These are phyloP conservation scores for Acmispon strigosus DNA, from an alignment of 306 rosid genomes.

Conservation along the genomic window DNA sequence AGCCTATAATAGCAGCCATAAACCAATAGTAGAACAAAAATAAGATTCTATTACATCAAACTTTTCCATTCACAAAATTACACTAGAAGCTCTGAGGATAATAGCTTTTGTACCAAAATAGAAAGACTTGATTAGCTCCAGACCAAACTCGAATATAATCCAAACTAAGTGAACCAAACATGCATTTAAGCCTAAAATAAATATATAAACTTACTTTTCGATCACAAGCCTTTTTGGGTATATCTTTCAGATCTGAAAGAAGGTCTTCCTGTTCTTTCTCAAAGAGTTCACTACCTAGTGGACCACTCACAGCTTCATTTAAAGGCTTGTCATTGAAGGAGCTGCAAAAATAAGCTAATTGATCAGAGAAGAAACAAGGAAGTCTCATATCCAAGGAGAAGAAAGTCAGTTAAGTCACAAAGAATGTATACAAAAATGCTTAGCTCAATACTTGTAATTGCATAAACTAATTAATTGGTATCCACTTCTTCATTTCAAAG, in stretches of 20 bases:
- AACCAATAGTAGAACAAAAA: background rate
- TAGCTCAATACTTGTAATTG: background rate
- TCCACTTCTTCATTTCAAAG: background rate
- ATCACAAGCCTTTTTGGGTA: slow-evolving; percentile 94
- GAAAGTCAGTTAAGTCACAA: background rate
- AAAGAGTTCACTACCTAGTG: slow-evolving; percentile 81
- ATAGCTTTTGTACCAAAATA: background rate
- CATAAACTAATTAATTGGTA: background rate
- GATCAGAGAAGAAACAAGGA: background rate
- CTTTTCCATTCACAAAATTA: background rate
- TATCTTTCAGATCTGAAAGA: slow-evolving; percentile 81
- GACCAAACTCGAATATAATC: too few species aligned
- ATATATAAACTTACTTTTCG: slow-evolving; percentile 55
- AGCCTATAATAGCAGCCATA: background rate
- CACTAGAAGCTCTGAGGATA: background rate
- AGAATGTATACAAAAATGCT: background rate
- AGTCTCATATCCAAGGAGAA: background rate
- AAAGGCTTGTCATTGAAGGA: slow-evolving; percentile 85
- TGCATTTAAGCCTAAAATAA: background rate
- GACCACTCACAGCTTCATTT: slow-evolving; percentile 44
- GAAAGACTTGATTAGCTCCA: too few species aligned
- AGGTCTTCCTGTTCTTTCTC: slow-evolving; percentile 89
- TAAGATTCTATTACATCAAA: too few species aligned
- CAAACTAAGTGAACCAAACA: too few species aligned
- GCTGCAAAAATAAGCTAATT: slow-evolving; percentile 29